Evolutionary conservation across 140 eudicot genomes (phyloP), one percentile per base, ranked within the genome.

Genomic region (Erigeron philadelphicus): DNA sequence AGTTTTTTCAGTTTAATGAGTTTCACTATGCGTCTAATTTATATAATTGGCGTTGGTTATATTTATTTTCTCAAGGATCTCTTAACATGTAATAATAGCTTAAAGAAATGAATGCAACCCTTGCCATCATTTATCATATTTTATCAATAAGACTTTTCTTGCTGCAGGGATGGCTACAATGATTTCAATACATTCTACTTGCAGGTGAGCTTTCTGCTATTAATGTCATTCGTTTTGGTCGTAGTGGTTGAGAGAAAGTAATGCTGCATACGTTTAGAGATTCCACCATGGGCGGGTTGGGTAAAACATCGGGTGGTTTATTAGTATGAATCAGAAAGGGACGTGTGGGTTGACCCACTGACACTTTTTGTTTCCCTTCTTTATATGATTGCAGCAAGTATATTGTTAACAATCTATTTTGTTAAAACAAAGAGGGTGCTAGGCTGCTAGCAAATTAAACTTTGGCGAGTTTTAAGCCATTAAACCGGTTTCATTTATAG

Each of bases 181-280:
- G 98, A 93, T 83, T 93, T 93, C 92, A 93, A 93, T 66, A 93
- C 98, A 58, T 93, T 93, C 90, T 93, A 93, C 86, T 84, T 93
- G 88, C 98, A 93, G 81, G 98, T 89, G 79, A 93, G 85, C 62
- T 63, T 78, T 38, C 7, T 23, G 66, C 16, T 17, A 61, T 5
- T 49, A 9, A 40, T 42, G 66, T 70, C 66, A 53, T 45, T 58
- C 15, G 9, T 65, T 81, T 21, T 48, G 31, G 59, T 65, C 15
- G 73, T 18, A 43, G 52, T 67, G 42, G 43, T 54, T 21, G 66
- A 61, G 40, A 49, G 47, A 49, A 68, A 23, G 40, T 38, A 58
- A 18, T n/a, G 19, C 23, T 48, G 47, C 56, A 57, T 38, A 18
- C 38, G 44, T 48, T 6, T 60, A 25, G 16, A 11, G 72, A 50